These are phyloP conservation scores for Lojkania enalia DNA, from an alignment of 2,329 filamentous ascomycete genomes.

Conservation along the genomic window DNA sequence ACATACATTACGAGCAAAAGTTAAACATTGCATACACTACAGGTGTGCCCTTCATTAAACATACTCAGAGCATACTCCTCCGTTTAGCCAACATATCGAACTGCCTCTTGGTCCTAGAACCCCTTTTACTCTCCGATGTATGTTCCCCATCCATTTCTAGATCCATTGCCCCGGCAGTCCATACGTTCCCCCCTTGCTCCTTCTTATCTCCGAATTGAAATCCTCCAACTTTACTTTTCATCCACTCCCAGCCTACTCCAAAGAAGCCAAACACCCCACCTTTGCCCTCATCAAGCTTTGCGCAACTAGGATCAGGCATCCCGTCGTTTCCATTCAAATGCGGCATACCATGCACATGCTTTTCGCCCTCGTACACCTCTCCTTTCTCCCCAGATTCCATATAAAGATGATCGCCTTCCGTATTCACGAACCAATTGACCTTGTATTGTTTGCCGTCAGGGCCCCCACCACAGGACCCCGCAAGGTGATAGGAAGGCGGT, in stretches of 20 bases:
- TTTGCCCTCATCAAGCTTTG: constrained; percentile 24
- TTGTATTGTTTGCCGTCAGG: constrained; percentile 55
- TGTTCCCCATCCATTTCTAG: constrained; percentile 41
- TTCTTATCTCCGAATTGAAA: constrained; percentile 18
- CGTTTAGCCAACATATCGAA: constrained; percentile 43
- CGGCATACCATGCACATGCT: constrained; percentile 8
- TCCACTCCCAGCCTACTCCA: background rate
- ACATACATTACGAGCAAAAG: too few relatives aligned
- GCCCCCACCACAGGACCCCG: constrained; percentile 60
- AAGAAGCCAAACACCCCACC: background rate
- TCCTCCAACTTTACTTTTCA: background rate
- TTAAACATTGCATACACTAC: too few relatives aligned
- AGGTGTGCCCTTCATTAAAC: too few relatives aligned
- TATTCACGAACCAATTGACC: constrained; percentile 52
- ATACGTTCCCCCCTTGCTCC: constrained; percentile 22
- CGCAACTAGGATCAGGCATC: constrained; percentile 37
- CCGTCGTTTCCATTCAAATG: too few relatives aligned
- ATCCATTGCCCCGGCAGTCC: constrained; percentile 22
- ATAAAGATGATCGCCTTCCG: constrained; percentile 57
- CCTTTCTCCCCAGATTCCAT: constrained; percentile 50
- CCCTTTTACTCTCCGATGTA: too few relatives aligned
- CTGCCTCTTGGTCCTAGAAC: constrained; percentile 33
- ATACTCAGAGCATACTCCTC: constrained; percentile 41
- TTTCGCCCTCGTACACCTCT: constrained; percentile 3
- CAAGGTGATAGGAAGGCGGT: constrained; percentile 56